These are phyloP conservation scores for Pyrenula aspistea DNA, from an alignment of 495 filamentous ascomycete species.

Conservation along the genomic window DNA sequence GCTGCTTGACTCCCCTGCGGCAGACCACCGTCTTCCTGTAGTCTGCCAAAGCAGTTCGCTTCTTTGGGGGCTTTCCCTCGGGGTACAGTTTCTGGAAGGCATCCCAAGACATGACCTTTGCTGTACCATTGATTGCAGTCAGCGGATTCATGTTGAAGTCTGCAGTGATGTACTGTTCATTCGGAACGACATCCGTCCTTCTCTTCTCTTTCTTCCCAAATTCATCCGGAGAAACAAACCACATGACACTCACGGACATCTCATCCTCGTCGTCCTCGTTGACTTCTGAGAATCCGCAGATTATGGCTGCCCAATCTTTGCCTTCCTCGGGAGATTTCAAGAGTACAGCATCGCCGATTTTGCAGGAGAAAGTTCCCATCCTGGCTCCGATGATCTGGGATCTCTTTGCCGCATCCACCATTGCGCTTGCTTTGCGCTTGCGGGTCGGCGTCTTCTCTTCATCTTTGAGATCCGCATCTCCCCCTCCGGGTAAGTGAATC, in stretches of 20 bases:
- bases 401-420: conserved; percentile 17
- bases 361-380: conserved; percentile 76
- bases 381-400: conserved; percentile 59
- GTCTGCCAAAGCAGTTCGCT: conserved; percentile 44
- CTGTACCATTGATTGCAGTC: conserved; percentile 83
- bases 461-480: conserved; percentile 17
- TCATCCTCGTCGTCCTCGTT: conserved; percentile 47
- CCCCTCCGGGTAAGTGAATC: conserved; percentile 50
- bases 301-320: conserved; percentile 83
- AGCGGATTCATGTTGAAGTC: conserved; percentile 76
- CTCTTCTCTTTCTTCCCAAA: conserved; percentile 73
- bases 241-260: conserved; percentile 62
- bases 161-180: conserved; percentile 85
- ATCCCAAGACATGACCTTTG: conserved; percentile 59
- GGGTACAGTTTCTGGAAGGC: conserved; percentile 59
- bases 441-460: conserved; percentile 23
- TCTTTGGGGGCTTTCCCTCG: conserved; percentile 59
- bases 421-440: conserved; percentile 18
- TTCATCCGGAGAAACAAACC: conserved; percentile 87
- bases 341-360: conserved; percentile 68
- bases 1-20: conserved; percentile 73
- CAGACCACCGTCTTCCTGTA: conserved; percentile 87
- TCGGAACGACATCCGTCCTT: conserved; percentile 67
- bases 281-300: conserved; percentile 63
- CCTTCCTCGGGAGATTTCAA: conserved; percentile 73